Base-by-base conservation (phyloP, 371 early-diverging fungal species). In the Mucor velutinosus region DNA sequence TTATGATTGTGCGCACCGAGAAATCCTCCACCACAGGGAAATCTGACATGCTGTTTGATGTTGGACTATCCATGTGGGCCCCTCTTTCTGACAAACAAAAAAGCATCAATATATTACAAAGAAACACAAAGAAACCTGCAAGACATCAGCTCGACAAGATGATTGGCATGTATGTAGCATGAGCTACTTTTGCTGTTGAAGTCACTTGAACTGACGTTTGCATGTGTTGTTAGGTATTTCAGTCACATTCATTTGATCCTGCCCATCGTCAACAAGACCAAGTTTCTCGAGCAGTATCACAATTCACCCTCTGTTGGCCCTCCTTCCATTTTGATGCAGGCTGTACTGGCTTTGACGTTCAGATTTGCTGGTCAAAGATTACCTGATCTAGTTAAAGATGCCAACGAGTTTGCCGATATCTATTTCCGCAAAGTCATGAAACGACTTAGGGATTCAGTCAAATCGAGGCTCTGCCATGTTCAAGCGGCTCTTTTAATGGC, bases 191-290 rank as follows among this genome's bases (percentile, higher is more conserved):
- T 65, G 33, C 61, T 43, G 21, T 27, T 43, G 27, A 67, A 14
- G 32, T 78, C 79, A 39, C 4, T 69, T 84, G 21, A 82, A 87
- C 65, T 76, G 79, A 3, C 78, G 78, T 35, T 65, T 83, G 11
- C 84, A 85, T n/a, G 67, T 86, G 59, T 76, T 47, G 3, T 69
- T 73, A 83, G 84, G 8, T 86, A 87, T 63, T 86, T 89, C 60
- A 71, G 69, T 32, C 82, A 83, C 62, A 69, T 87, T 17, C 86
- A 89, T 70, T 75, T 79, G 4, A 79, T 83, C 32, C 65, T 87
- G 3, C 89, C 89, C 5, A 81, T 89, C 32, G 69, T 89, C 37
- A 55, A 87, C 70, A 82, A 85, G 67, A 68, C 72, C 11, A 69
- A 76, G 33, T 86, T 88, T 65, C 60, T 86, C 21, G 64, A 71